These are phyloP conservation scores for Candida suzukii DNA, from an alignment of 805 yeast genomes.

Conservation along the genomic window DNA sequence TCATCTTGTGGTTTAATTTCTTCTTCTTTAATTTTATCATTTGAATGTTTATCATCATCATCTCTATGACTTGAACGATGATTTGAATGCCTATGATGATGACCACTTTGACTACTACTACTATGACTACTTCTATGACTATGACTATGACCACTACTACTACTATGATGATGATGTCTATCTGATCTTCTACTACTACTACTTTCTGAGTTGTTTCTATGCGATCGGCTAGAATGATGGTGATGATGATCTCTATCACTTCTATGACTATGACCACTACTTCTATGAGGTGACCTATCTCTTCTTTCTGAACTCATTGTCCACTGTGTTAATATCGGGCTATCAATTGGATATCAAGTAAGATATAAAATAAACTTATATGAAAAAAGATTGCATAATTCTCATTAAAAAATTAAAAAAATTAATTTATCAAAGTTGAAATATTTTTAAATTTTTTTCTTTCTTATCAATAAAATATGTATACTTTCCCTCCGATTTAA, in stretches of 20 bases:
- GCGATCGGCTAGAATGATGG: background rate
- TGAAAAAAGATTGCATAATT: too few relatives aligned
- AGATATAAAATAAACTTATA: too few relatives aligned
- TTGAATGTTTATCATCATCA: constrained; percentile 36
- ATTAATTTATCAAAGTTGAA: too few relatives aligned
- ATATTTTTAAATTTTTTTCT: background rate
- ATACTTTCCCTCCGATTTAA: background rate
- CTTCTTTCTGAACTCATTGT: too few relatives aligned
- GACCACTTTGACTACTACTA: too few relatives aligned
- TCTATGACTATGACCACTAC: too few relatives aligned
- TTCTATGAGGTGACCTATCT: too few relatives aligned
- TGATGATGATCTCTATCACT: too few relatives aligned
- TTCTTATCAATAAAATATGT: background rate
- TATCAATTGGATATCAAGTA: too few relatives aligned
- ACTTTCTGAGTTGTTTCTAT: background rate
- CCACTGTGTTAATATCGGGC: too few relatives aligned
- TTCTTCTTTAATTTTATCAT: background rate
- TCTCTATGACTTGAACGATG: background rate
- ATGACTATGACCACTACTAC: background rate
- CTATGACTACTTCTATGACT: background rate
- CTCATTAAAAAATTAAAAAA: too few relatives aligned
- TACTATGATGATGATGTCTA: constrained; percentile 1
- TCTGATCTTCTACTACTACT: background rate
- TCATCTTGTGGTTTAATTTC: background rate
- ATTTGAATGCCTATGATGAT: background rate